Conservation (phyloP, 2,329 filamentous ascomycete genomes). For the Penicillium hordei region DNA sequence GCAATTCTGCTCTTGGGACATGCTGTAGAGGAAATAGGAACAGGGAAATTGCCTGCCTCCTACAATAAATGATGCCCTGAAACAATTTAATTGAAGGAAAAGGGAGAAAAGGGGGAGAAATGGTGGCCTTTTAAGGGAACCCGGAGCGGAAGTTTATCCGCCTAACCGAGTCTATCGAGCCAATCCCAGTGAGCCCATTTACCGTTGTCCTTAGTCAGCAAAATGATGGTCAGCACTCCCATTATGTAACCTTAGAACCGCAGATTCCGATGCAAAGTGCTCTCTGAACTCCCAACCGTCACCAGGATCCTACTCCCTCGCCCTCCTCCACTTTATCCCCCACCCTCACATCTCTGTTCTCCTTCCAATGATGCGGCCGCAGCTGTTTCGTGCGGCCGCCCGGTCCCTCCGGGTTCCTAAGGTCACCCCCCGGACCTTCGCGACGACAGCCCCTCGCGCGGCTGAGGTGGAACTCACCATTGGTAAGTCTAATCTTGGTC, state of each 20-base stretch:
- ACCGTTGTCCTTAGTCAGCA: slow-evolving; percentile 25
- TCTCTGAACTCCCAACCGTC: slow-evolving; percentile 26
- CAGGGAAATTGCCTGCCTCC: slow-evolving; percentile 49
- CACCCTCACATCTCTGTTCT: slow-evolving; percentile 17
- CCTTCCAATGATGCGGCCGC: slow-evolving; percentile 60
- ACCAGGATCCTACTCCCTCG: slow-evolving; percentile 14
- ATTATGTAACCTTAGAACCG: slow-evolving; percentile 34
- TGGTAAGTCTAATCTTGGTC: slow-evolving; percentile 57
- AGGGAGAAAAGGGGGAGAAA: slow-evolving; percentile 26
- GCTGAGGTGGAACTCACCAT: slow-evolving; percentile 97
- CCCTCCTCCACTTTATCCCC: slow-evolving; percentile 17
- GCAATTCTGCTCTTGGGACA: slow-evolving; percentile 60
- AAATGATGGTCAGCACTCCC: slow-evolving; percentile 28
- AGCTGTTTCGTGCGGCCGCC: slow-evolving; percentile 62
- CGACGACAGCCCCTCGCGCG: slow-evolving; percentile 72
- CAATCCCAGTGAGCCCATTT: slow-evolving; percentile 44
- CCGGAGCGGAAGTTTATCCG: slow-evolving; percentile 35
- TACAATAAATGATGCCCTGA: slow-evolving; percentile 65
- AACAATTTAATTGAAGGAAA: slow-evolving; percentile 53
- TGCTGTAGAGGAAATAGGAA: slow-evolving; percentile 62
- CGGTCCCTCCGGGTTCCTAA: slow-evolving; percentile 55
- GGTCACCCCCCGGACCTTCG: slow-evolving; percentile 71
- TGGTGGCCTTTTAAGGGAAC: slow-evolving; percentile 22
- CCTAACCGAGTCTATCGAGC: slow-evolving; percentile 40
- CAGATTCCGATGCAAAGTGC: slow-evolving; percentile 36